Conservation (phyloP, 805 yeast genomes). For the Candida piceae region DNA sequence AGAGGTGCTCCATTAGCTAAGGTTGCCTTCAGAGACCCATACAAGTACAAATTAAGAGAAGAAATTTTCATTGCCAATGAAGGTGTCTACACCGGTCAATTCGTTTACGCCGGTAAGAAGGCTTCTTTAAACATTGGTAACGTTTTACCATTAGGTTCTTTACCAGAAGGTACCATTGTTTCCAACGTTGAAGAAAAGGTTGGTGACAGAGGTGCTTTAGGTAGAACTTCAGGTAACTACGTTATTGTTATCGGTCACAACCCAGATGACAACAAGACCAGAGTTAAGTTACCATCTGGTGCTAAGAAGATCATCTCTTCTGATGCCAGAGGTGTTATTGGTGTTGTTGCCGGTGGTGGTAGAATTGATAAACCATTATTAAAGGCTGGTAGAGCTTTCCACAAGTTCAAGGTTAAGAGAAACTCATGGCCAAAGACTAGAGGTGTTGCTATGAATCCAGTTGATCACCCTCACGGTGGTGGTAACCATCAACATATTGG, state of each 20-base stretch:
- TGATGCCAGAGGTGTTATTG: conserved; percentile 98
- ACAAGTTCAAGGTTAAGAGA: conserved; percentile 98
- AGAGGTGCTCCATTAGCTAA: conserved; percentile 99
- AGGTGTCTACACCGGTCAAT: conserved; percentile 99
- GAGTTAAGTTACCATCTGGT: conserved; percentile 99
- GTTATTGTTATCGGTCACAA: conserved; percentile 98
- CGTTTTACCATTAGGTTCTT: conserved; percentile 92
- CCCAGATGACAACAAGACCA: conserved; percentile 98
- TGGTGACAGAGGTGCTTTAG: conserved; percentile 99
- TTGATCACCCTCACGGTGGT: conserved; percentile 99
- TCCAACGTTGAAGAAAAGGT: conserved; percentile 98
- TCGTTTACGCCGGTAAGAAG: conserved; percentile 97
- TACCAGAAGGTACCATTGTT: conserved; percentile 99
- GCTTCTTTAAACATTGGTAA: conserved; percentile 97
- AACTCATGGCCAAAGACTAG: conserved; percentile 99
- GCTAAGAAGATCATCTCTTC: conserved; percentile 95
- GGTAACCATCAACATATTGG: conserved; percentile 99
- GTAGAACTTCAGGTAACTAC: conserved; percentile 99
- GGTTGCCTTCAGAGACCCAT: conserved; percentile 99
- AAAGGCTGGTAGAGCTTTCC: conserved; percentile 99
- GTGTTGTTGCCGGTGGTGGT: conserved; percentile 99
- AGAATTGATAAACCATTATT: conserved; percentile 99
- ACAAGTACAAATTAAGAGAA: conserved; percentile 96
- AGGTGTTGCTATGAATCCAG: conserved; percentile 99
- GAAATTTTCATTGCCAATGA: conserved; percentile 99